A percentile compares a stretch with the other conserved stretches of the same genome.
Conservation (phyloP, 257 asterid genomes). For the Nemophila menziesii region DNA sequence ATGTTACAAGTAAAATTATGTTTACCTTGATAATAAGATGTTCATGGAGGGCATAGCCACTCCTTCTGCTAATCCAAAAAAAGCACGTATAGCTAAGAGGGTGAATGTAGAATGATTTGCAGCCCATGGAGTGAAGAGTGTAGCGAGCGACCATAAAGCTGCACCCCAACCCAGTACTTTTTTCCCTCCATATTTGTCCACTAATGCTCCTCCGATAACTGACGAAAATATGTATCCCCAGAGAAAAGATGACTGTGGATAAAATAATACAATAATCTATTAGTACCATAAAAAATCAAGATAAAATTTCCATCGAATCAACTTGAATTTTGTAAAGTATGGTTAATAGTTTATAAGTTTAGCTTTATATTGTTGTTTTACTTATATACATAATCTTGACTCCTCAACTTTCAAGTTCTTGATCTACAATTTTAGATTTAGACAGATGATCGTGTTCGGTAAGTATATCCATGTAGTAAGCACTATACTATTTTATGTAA, state of each 20-base stretch:
- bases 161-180: conserved; percentile 87
- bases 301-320: too few relatives aligned
- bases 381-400: too few relatives aligned
- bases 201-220: conserved; percentile 83
- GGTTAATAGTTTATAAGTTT: too few relatives aligned
- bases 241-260: conserved; percentile 77
- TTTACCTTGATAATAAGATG: conserved; percentile 67
- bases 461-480: too few relatives aligned
- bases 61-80: conserved; percentile 94
- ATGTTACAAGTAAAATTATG: background rate
- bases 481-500: too few relatives aligned
- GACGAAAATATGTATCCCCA: conserved; percentile 98
- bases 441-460: too few relatives aligned
- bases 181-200: conserved; percentile 84
- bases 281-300: conserved; percentile 8
- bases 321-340: too few relatives aligned
- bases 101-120: conserved; percentile 78
- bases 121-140: conserved; percentile 91
- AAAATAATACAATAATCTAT: conserved; percentile 11
- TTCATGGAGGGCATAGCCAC: conserved; percentile 96
- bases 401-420: background rate
- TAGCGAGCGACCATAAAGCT: conserved; percentile 85
- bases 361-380: too few relatives aligned
- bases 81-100: conserved; percentile 78
- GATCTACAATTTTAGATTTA: background rate